These are phyloP conservation scores for Pythium angustatum DNA, from an alignment of 352 stramenopile genomes.

Conservation along the genomic window DNA sequence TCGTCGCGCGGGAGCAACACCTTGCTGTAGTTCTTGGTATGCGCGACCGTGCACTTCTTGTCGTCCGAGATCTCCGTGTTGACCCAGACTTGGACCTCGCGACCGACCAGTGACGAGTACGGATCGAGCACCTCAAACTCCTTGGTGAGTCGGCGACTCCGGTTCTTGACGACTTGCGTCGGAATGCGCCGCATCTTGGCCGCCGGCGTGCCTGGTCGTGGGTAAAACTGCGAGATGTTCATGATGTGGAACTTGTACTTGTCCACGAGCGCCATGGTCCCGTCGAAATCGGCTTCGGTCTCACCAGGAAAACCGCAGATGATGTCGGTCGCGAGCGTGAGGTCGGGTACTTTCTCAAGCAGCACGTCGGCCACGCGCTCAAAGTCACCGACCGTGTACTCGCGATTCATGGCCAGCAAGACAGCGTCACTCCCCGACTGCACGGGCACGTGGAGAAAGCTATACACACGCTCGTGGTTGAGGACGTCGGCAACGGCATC, in stretches of 20 bases:
- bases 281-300: slow-evolving; percentile 87
- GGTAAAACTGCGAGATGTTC: slow-evolving; percentile 95
- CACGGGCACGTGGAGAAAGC: slow-evolving; percentile 92
- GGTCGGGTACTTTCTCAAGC: slow-evolving; percentile 61
- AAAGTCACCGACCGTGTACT: slow-evolving; percentile 90
- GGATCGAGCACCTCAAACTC: slow-evolving; percentile 85
- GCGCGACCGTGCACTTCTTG: slow-evolving; percentile 74
- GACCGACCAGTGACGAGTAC: slow-evolving; percentile 71
- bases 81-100: slow-evolving; percentile 69
- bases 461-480: slow-evolving; percentile 83
- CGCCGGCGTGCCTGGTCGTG: slow-evolving; percentile 87
- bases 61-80: slow-evolving; percentile 86
- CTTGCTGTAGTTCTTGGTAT: slow-evolving; percentile 94
- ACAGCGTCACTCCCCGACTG: slow-evolving; percentile 88
- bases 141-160: slow-evolving; percentile 80
- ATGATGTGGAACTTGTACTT: slow-evolving; percentile 91
- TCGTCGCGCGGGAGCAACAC: slow-evolving; percentile 82
- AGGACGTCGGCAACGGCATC: slow-evolving; percentile 80
- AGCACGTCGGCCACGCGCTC: slow-evolving; percentile 72
- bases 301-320: slow-evolving; percentile 92
- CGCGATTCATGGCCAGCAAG: slow-evolving; percentile 89
- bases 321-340: slow-evolving; percentile 92
- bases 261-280: slow-evolving; percentile 86
- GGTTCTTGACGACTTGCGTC: slow-evolving; percentile 89
- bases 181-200: slow-evolving; percentile 89